Evolutionary conservation across 1,284 basidiomycete species (phyloP), one percentile per base, ranked within the genome.

Genomic region (Leccinum pseudoinsigne): DNA sequence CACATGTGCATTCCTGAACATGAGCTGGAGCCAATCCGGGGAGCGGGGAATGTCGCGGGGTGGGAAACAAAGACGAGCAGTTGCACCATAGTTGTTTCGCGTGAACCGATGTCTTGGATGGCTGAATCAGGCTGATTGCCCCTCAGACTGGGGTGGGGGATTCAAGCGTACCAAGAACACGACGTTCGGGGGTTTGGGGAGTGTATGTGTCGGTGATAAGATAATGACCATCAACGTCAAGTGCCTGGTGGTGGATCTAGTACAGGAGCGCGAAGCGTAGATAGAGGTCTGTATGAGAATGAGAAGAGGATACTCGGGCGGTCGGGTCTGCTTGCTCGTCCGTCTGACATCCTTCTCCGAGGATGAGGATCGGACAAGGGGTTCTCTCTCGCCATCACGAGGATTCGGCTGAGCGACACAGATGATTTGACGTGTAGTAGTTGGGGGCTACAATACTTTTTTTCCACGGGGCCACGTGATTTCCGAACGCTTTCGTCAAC

Each of bases 391-490:
- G 38, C 38, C 38, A 40, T 40, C 38, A 40, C 14, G 38, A 40
- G 38, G 38, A 40, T 16, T 40, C 38, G 38, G 14, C 14, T 40
- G 38, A 40, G 38, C 38, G 38, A 40, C 38, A 40, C 38, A 40
- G 38, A 40, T 40, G 38, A 45, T 23, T 7, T 59, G 66, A 55
- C 51, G 21, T 8, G 36, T 21, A 40, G 38, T 62, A 47, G 53
- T 38, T 60, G 28, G 38, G 12, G 38, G 51, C 2, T 6, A 16
- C n/a, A 14, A n/a, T 26, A 31, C 36, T 10, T 9, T 34, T 61
- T 67, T 64, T 16, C 70, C 68, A 71, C 69, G 69, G n/a, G 16
- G 38, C 38, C 38, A 40, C 38, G 38, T 40, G 38, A 40, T 40
- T 40, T 16, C 38, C 38, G 38, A 40, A 40, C 14, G 38, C 38